Base-by-base conservation (phyloP, 805 yeast species). In the Candida oleophila region DNA sequence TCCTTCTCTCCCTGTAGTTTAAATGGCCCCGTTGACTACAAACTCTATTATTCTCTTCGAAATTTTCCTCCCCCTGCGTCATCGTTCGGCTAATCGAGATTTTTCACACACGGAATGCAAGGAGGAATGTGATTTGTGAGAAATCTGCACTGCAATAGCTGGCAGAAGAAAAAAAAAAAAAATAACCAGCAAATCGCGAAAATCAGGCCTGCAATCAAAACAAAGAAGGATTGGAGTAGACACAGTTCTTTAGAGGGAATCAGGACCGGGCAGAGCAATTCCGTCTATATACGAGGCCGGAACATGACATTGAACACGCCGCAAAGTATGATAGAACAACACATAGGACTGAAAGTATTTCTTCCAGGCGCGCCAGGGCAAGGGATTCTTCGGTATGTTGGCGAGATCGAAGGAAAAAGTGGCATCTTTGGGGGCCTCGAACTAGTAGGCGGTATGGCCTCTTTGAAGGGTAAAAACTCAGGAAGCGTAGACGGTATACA, bases 341-440 rank as follows among this genome's bases (percentile, higher is more conserved):
- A 52, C 42, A 55, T 72, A 35, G 76, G 72, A 3, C 52, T 61
- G 9, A 52, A 61, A 45, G 64, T 80, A 18, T 64, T 66, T 39
- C 73, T 85, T 1, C 95, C 96, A 0, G 87, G 87, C 8, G 82
- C 87, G 11, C 82, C 87, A 20, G 74, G 74, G 3, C 66, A 69
- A 36, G 97, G 91, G 1, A 71, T 82, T 9, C 68, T 91, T 44
- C 74, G 82, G 49, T 91, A 77, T 63, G 72, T 83, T 18, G 99
- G 97, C 1, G 65, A 76, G 2, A 88, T 92, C 15, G 77, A 82
- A 19, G 84, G 84, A 19, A 89, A 87, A 58, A 49, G 52, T 33
- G 96, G 96, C 0, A 71, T 74, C 9, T 92, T 83, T 69, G 96
- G 91, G 3, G 99, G 99, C 2, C 76, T 92, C 4, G 97, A 92